Percentiles rank a stretch among this genome's conserved stretches.
Evolutionary conservation across 2,329 filamentous ascomycete genomes (phyloP).

Genomic region (Pyrenochaeta sp.): DNA sequence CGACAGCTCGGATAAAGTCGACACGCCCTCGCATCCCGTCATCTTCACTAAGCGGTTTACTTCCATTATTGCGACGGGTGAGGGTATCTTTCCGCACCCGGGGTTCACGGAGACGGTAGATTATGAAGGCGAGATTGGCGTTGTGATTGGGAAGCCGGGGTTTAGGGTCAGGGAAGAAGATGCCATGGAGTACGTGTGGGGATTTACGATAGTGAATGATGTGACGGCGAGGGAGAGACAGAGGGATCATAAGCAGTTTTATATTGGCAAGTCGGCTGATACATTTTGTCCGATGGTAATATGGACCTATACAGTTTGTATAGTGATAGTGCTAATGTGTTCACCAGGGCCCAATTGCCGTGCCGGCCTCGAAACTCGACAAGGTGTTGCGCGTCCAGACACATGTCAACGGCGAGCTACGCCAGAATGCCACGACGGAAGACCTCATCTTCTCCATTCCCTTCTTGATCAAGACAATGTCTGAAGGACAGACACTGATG

Average conservation of each 20-base stretch:
- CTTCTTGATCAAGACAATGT: conserved; percentile 56
- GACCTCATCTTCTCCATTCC: conserved; percentile 57
- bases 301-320: neutral
- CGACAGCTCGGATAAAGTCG: conserved; percentile 63
- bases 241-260: conserved; percentile 64
- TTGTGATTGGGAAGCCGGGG: conserved; percentile 62
- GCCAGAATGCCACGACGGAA: conserved; percentile 57
- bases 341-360: conserved; percentile 58
- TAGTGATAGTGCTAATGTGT: neutral
- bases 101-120: conserved; percentile 60
- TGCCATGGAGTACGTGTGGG: conserved; percentile 63
- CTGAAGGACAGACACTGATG: conserved; percentile 54
- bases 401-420: conserved; percentile 55
- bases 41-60: conserved; percentile 65
- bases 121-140: conserved; percentile 65
- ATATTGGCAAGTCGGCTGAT: conserved; percentile 64
- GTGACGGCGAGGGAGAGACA: conserved; percentile 33
- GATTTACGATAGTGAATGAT: conserved; percentile 61
- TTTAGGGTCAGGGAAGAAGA: conserved; percentile 53
- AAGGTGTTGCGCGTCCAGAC: conserved; percentile 54
- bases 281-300: conserved; percentile 64
- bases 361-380: conserved; percentile 56
- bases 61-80: conserved; percentile 59
- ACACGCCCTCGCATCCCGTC: conserved; percentile 61
- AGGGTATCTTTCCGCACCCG: conserved; percentile 56